Base-by-base conservation (phyloP, 148 eudicot species). In the Fagopyrum esculentum region DNA sequence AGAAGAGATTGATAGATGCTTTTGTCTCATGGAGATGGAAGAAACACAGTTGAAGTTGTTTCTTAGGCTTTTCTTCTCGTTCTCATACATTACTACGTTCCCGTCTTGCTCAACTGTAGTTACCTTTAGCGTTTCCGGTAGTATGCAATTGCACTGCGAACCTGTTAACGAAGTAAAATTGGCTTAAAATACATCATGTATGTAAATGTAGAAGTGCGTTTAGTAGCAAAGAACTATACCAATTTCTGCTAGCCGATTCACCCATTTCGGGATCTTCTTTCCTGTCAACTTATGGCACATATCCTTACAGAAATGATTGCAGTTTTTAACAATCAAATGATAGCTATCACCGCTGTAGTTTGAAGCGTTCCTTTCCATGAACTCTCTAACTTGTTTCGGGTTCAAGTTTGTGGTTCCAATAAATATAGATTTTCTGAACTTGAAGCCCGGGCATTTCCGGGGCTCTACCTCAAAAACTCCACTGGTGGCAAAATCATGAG, bases 401-500 rank as follows among this genome's bases (percentile, higher is more conserved):
- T 88, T 93, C 79, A 88, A 73, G 79, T 78, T 74, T 10, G 96
- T 93, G 29, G 87, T 90, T 61, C 97, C 98, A 68, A 93, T 88
- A 45, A 81, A 81, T 70, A 93, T 83, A 0, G 98, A 89, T 75
- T 79, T 89, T 76, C 97, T 84, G 75, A 93, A 93, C 81, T 86
- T 86, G 79, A 91, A 93, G 26, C 98, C 96, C 47, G 96, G 96
- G 86, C 98, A 93, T 75, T 90, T 88, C 44, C 88, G 89, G 52
- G 98, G 98, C 54, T 89, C 98, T 74, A 91, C 98, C 82, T 91
- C 98, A 78, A 93, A 91, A 11, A 93, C 89, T 10, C 98, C 98
- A 79, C 93, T 93, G 8, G 89, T 85, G 52, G 98, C 86, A 77
- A 76, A 85, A 74, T 91, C 98, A 77, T 93, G 98, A 75, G 98